Percentiles rank a stretch among this genome's conserved stretches.
Conservation (phyloP, 352 stramenopile genomes). For the Phytophthora melonis region DNA sequence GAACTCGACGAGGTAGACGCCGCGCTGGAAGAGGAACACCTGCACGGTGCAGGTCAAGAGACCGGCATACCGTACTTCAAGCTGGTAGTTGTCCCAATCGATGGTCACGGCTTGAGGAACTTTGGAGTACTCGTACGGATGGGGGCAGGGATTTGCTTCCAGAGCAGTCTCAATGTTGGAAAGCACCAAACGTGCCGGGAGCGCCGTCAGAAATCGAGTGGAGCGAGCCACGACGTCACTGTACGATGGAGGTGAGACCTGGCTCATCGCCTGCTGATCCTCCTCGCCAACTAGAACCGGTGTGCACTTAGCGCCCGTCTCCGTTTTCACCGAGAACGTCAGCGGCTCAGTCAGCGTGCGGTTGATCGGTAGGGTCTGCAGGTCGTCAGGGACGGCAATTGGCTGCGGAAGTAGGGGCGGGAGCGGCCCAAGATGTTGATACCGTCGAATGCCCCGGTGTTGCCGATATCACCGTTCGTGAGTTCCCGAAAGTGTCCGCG, state of each 20-base stretch:
- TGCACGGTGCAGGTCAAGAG: conserved; percentile 80
- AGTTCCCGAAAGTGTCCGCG: conserved; percentile 38
- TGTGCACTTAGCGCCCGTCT: conserved; percentile 4
- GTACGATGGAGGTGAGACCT: conserved; percentile 52
- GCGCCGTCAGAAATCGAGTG: conserved; percentile 74
- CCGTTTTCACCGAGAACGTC: conserved; percentile 8
- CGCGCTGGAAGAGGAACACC: conserved; percentile 83
- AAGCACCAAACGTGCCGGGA: conserved; percentile 75
- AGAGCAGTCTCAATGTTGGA: conserved; percentile 71
- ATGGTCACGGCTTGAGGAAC: conserved; percentile 63
- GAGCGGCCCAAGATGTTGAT: conserved; percentile 55
- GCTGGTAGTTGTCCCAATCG: conserved; percentile 80
- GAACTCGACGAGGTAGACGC: conserved; percentile 86
- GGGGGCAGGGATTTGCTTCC: conserved; percentile 45
- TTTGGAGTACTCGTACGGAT: conserved; percentile 56
- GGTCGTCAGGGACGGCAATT: conserved; percentile 14
- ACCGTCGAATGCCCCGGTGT: conserved; percentile 21
- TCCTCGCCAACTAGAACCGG: conserved; percentile 1
- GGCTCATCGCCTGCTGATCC: conserved; percentile 10
- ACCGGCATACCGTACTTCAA: conserved; percentile 71
- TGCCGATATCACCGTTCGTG: conserved; percentile 24
- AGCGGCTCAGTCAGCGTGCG: conserved; percentile 30
- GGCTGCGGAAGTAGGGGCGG: conserved; percentile 39
- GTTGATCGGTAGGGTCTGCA: conserved; percentile 21
- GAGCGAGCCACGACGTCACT: conserved; percentile 75